These are phyloP conservation scores for Xylariaceae sp. DNA, from an alignment of 2,329 filamentous ascomycete genomes.

Conservation along the genomic window DNA sequence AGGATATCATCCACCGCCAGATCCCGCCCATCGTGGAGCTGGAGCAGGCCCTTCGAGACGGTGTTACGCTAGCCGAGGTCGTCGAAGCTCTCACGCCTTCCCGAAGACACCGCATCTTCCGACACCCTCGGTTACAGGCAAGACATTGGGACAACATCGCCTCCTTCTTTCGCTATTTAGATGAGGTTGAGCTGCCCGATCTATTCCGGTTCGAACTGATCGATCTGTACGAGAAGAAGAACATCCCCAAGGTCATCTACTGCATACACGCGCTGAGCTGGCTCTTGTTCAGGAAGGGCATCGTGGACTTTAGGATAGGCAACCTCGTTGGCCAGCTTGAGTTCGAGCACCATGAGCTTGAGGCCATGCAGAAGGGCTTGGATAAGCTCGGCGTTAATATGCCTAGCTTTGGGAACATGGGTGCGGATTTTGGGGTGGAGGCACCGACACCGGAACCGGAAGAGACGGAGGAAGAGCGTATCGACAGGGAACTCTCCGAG, in stretches of 20 bases:
- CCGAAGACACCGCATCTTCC: conserved; percentile 73
- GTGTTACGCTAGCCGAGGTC: conserved; percentile 88
- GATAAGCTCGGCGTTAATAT: conserved; percentile 93
- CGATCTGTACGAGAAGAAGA: conserved; percentile 98
- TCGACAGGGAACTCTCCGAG: conserved; percentile 73
- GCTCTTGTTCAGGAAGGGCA: conserved; percentile 91
- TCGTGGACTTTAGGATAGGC: conserved; percentile 91
- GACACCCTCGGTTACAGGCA: conserved; percentile 77
- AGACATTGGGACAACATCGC: conserved; percentile 98
- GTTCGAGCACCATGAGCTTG: conserved; percentile 95
- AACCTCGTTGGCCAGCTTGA: conserved; percentile 94
- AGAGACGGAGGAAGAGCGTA: conserved; percentile 85
- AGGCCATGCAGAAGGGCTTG: conserved; percentile 92
- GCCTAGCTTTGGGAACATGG: conserved; percentile 97
- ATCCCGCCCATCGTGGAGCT: conserved; percentile 90
- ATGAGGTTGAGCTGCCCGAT: conserved; percentile 86
- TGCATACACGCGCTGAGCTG: conserved; percentile 96
- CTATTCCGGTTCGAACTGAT: conserved; percentile 96
- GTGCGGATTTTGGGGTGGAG: conserved; percentile 87
- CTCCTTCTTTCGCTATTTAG: conserved; percentile 88
- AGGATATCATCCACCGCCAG: conserved; percentile 36
- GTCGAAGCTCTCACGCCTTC: conserved; percentile 82
- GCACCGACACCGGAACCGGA: conserved; percentile 63
- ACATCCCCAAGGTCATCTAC: conserved; percentile 98
- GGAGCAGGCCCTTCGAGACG: conserved; percentile 86